A percentile compares a stretch with the other conserved stretches of the same genome.
These are phyloP conservation scores for Fomes fomentarius DNA, from an alignment of 1,284 basidiomycete genomes.

Conservation along the genomic window DNA sequence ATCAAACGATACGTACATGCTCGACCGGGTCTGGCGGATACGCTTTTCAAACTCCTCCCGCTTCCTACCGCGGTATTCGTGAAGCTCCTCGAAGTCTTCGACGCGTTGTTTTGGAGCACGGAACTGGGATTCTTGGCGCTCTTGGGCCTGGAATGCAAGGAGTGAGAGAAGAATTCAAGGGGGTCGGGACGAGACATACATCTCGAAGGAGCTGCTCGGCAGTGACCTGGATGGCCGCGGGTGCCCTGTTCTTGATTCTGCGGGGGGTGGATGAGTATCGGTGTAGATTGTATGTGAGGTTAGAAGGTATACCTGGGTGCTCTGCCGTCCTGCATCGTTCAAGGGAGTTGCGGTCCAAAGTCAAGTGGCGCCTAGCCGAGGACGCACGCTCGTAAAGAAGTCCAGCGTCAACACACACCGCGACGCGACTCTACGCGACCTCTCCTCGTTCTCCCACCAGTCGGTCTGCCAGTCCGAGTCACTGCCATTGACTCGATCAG, in stretches of 20 bases:
- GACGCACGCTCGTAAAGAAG: too few species aligned
- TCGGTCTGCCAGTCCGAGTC: too few species aligned
- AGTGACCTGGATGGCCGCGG: slow-evolving; percentile 26
- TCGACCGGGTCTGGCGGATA: slow-evolving; percentile 87
- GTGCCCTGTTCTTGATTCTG: slow-evolving; percentile 25
- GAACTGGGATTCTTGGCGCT: slow-evolving; percentile 91
- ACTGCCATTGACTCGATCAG: too few species aligned
- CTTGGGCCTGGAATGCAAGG: slow-evolving; percentile 73
- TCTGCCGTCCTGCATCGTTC: slow-evolving; percentile 55
- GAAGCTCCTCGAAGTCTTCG: slow-evolving; percentile 96
- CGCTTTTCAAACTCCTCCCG: slow-evolving; percentile 97
- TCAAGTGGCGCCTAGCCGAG: not conserved
- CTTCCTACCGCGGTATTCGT: slow-evolving; percentile 95
- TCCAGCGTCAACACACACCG: too few species aligned
- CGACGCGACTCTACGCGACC: too few species aligned
- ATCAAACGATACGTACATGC: slow-evolving; percentile 57
- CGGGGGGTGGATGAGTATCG: not conserved
- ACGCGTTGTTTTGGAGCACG: slow-evolving; percentile 93
- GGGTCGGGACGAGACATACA: slow-evolving; percentile 41
- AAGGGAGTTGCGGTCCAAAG: not conserved
- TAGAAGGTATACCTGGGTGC: slow-evolving; percentile 48
- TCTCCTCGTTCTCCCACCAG: too few species aligned
- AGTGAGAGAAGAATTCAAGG: not conserved
- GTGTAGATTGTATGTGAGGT: not conserved
- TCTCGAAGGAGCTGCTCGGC: slow-evolving; percentile 83